Evolutionary conservation across 768 basidiomycete genomes (phyloP).

Genomic region (Boletus coccyginus): DNA sequence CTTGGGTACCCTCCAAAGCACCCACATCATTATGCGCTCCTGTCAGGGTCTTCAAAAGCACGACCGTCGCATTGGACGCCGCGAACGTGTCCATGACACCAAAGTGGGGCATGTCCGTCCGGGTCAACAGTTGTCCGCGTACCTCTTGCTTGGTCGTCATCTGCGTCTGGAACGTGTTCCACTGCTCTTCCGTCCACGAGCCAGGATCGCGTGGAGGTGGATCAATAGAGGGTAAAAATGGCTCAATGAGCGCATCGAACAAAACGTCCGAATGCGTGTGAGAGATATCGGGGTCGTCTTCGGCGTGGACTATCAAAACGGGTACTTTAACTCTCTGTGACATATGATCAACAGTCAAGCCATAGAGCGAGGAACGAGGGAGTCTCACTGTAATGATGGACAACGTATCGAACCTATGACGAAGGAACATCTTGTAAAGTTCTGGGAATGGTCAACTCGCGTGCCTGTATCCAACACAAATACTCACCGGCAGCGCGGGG

Average conservation of each 20-base stretch:
- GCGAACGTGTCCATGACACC: slow-evolving; percentile 54
- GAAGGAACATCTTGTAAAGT: slow-evolving; percentile 50
- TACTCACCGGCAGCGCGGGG: slow-evolving; percentile 63
- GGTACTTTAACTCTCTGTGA: slow-evolving; percentile 62
- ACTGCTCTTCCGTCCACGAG: slow-evolving; percentile 39
- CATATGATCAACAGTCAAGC: background rate
- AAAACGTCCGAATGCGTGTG: slow-evolving; percentile 64
- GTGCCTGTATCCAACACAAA: background rate
- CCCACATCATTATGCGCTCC: slow-evolving; percentile 62
- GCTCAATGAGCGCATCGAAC: slow-evolving; percentile 65
- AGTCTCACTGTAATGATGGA: slow-evolving; percentile 54
- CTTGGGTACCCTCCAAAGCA: slow-evolving; percentile 66
- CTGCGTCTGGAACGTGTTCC: slow-evolving; percentile 40
- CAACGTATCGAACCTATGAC: slow-evolving; percentile 62
- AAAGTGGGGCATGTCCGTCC: slow-evolving; percentile 44
- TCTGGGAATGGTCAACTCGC: slow-evolving; percentile 33
- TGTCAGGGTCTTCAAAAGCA: slow-evolving; percentile 52
- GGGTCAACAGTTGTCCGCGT: slow-evolving; percentile 46
- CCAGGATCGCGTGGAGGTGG: slow-evolving; percentile 31
- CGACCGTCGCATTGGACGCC: slow-evolving; percentile 44
- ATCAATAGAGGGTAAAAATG: slow-evolving; percentile 53
- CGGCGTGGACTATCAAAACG: slow-evolving; percentile 70
- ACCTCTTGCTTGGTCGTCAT: slow-evolving; percentile 38
- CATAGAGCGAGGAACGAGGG: background rate
- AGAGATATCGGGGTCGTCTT: slow-evolving; percentile 73